phyloP scores from a whole-genome alignment of 2,329 filamentous ascomycete species.

The Fusarium illudens region DNA sequence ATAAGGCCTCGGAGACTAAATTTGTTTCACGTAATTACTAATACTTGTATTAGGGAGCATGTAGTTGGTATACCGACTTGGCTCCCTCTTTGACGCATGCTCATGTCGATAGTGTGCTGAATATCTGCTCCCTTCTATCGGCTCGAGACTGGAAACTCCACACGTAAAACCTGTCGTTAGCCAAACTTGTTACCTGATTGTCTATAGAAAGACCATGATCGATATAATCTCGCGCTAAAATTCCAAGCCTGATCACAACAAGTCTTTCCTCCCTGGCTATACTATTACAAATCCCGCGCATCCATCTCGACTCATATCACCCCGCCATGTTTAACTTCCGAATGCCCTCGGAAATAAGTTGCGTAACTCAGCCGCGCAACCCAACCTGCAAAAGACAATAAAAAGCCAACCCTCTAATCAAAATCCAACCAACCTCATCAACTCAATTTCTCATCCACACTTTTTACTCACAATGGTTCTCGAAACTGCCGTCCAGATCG shows the following conservation, averaged over 20 bases:
- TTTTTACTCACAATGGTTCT: slow-evolving; percentile 22
- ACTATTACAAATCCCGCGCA: neutral
- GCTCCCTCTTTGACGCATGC: too few relatives aligned
- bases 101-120: too few relatives aligned
- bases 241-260: too few relatives aligned
- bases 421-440: neutral
- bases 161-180: too few relatives aligned
- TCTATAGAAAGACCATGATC: too few relatives aligned
- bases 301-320: neutral
- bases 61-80: too few relatives aligned
- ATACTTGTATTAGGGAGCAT: too few relatives aligned
- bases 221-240: too few relatives aligned
- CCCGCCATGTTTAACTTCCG: slow-evolving; percentile 27
- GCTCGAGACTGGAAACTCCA: too few relatives aligned
- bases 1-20: neutral
- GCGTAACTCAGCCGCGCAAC: neutral
- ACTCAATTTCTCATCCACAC: neutral
- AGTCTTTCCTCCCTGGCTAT: neutral
- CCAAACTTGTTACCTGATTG: too few relatives aligned
- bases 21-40: neutral
- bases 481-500: slow-evolving; percentile 5
- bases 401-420: neutral
- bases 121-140: too few relatives aligned
- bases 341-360: slow-evolving; percentile 36
- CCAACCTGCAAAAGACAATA: slow-evolving; percentile 2